phyloP scores from a whole-genome alignment of 495 filamentous ascomycete species.

The Talaromyces trachyspermus region DNA sequence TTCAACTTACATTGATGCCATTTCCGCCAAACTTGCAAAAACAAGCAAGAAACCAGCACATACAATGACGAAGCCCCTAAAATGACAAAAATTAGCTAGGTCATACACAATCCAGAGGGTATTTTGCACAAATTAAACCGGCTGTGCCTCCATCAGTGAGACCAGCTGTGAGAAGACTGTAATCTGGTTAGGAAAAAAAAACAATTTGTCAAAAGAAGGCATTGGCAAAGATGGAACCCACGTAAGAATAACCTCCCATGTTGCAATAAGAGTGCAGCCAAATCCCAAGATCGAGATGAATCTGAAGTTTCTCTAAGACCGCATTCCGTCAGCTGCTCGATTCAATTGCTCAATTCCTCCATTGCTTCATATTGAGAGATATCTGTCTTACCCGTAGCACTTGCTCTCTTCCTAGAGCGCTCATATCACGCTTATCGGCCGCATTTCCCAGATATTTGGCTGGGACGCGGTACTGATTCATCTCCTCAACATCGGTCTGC shows the following conservation, averaged over 20 bases:
- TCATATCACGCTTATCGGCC: constrained; percentile 36
- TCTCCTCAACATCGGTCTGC: neutral
- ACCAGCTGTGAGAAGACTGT: constrained; percentile 32
- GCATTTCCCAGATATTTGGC: constrained; percentile 35
- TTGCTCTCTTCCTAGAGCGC: constrained; percentile 33
- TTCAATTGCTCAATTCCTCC: neutral
- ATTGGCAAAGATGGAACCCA: constrained; percentile 12
- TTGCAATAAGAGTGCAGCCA: constrained; percentile 35
- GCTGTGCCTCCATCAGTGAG: constrained; percentile 50
- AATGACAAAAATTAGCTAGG: too few species aligned
- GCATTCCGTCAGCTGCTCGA: neutral
- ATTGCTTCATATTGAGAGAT: neutral
- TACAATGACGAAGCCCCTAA: constrained; percentile 45
- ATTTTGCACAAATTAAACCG: constrained; percentile 52
- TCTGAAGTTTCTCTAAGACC: constrained; percentile 39
- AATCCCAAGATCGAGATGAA: constrained; percentile 44
- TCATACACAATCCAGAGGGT: too few species aligned
- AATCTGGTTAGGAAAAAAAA: constrained; percentile 6
- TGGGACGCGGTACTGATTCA: constrained; percentile 18
- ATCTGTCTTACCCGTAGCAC: constrained; percentile 29
- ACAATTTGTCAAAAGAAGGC: neutral
- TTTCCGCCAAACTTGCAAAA: constrained; percentile 46
- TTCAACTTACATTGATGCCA: constrained; percentile 46
- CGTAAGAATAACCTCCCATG: constrained; percentile 43
- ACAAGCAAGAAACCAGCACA: constrained; percentile 40